Percentiles rank a stretch among this genome's conserved stretches.
These are phyloP conservation scores for Termitomyces sp. DNA, from an alignment of 768 basidiomycete species.

Conservation along the genomic window DNA sequence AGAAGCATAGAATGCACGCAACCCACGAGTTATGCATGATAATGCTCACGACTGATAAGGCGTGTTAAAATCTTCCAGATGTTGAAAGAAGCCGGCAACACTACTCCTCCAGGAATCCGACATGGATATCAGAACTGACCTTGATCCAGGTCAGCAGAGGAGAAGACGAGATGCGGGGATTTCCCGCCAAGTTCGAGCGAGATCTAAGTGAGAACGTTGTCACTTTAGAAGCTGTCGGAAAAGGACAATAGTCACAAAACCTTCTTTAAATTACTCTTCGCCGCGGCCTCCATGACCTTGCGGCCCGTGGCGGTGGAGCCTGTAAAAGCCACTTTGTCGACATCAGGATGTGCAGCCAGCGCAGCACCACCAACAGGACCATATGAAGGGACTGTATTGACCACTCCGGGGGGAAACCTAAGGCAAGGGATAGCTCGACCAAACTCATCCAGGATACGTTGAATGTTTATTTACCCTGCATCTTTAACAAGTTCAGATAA, in stretches of 20 bases:
- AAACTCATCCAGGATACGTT: neutral
- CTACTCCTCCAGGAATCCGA: neutral
- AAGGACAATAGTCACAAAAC: slow-evolving; percentile 23
- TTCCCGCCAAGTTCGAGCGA: slow-evolving; percentile 95
- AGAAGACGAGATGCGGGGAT: slow-evolving; percentile 84
- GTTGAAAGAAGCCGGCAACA: neutral
- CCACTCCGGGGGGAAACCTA: slow-evolving; percentile 86
- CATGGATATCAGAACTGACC: slow-evolving; percentile 32
- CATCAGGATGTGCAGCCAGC: slow-evolving; percentile 71
- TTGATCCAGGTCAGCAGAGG: slow-evolving; percentile 87
- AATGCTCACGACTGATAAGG: neutral
- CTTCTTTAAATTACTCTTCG: slow-evolving; percentile 93
- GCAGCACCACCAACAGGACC: slow-evolving; percentile 83
- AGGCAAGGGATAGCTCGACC: neutral
- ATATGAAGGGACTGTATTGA: slow-evolving; percentile 83
- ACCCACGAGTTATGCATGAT: neutral
- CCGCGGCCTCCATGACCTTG: slow-evolving; percentile 87
- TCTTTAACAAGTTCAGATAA: slow-evolving; percentile 76
- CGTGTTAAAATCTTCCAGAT: neutral
- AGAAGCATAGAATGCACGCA: neutral
- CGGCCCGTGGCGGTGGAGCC: slow-evolving; percentile 88
- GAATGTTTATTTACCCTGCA: slow-evolving; percentile 55
- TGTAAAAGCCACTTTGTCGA: slow-evolving; percentile 95
- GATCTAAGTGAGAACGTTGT: slow-evolving; percentile 36
- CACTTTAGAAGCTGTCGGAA: slow-evolving; percentile 2